A percentile compares a stretch with the other conserved stretches of the same genome.
These are phyloP conservation scores for Hansenula lynferdii DNA, from an alignment of 1,139 yeast genomes.

Conservation along the genomic window DNA sequence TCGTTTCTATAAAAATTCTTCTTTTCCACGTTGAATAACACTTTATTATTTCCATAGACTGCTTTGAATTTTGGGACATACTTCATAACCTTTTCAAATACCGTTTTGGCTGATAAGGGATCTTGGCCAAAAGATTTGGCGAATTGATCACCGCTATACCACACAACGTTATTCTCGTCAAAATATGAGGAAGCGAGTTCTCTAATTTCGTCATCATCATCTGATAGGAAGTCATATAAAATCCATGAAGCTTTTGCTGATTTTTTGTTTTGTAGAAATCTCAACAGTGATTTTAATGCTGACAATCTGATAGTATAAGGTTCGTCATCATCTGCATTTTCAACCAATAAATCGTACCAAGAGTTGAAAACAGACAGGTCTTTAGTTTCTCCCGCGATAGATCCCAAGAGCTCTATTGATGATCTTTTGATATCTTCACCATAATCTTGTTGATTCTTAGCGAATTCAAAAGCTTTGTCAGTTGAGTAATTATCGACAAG, in stretches of 20 bases:
- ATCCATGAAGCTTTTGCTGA: conserved; percentile 12
- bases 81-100: conserved; percentile 11
- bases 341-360: conserved; percentile 30
- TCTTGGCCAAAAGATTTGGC: conserved; percentile 7
- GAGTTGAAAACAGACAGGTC: conserved; percentile 12
- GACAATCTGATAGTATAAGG: conserved; percentile 45
- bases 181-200: conserved; percentile 31
- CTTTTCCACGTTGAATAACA: conserved; percentile 46
- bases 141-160: conserved; percentile 20
- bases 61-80: conserved; percentile 15
- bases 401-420: conserved; percentile 47
- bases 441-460: conserved; percentile 19
- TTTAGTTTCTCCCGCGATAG: conserved; percentile 27
- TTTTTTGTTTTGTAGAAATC: conserved; percentile 18
- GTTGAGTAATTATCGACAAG: conserved; percentile 15
- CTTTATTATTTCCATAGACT: conserved; percentile 18
- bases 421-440: conserved; percentile 45
- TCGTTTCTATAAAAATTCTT: conserved; percentile 45
- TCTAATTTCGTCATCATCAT: conserved; percentile 56
- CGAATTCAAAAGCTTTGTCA: conserved; percentile 15
- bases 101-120: conserved; percentile 6
- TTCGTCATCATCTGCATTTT: conserved; percentile 35
- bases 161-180: conserved; percentile 26
- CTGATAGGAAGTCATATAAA: conserved; percentile 41
- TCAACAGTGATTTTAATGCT: conserved; percentile 39